Evolutionary conservation across 441 rosid genomes (phyloP).

Genomic region (Erodium moschatum): DNA sequence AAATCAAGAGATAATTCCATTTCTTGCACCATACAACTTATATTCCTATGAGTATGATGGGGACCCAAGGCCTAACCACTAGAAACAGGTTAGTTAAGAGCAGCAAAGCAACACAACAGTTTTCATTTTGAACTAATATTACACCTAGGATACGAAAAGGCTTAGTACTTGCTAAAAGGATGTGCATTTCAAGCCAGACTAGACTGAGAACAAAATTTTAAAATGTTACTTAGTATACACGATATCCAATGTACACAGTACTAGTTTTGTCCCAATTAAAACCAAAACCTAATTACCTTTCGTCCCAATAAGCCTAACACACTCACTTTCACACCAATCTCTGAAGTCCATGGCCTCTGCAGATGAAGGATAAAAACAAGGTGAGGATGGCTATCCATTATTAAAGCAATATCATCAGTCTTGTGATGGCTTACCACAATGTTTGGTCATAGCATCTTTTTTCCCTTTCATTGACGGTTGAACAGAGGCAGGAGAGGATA

Average conservation of each 20-base stretch:
- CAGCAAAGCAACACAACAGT: too few species aligned
- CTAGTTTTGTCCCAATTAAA: not conserved
- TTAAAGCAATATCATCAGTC: constrained; percentile 1
- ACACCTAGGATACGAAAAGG: too few species aligned
- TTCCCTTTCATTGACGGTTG: constrained; percentile 54
- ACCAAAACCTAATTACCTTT: constrained; percentile 40
- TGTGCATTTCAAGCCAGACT: not conserved
- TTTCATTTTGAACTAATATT: too few species aligned
- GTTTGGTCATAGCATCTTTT: constrained; percentile 45
- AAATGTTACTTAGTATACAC: too few species aligned
- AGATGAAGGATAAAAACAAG: constrained; percentile 18
- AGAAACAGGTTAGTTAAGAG: too few species aligned
- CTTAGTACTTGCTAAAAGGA: not conserved
- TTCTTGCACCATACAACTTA: too few species aligned
- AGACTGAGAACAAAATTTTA: not conserved
- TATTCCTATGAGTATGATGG: too few species aligned
- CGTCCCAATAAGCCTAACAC: constrained; percentile 75
- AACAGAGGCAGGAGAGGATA: constrained; percentile 46
- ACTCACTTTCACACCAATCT: constrained; percentile 88
- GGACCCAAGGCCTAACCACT: too few species aligned
- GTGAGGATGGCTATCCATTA: constrained; percentile 8
- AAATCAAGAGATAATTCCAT: not conserved
- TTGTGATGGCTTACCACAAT: constrained; percentile 44
- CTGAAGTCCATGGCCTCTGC: constrained; percentile 93
- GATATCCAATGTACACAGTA: too few species aligned